Evolutionary conservation across 129 eudicot species (phyloP).

Genomic region (Artemisia argyi): DNA sequence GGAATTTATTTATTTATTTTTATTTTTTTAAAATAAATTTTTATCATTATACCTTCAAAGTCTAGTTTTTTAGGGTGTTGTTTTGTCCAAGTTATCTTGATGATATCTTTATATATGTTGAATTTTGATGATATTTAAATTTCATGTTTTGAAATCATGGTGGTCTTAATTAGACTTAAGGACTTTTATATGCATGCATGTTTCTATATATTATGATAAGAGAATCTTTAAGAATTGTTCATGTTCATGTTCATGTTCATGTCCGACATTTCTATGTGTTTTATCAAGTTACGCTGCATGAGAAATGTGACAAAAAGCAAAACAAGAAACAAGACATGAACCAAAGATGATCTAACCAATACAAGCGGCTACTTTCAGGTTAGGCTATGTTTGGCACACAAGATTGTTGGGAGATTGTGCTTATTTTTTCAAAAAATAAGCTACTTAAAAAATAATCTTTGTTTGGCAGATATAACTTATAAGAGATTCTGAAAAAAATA

Average conservation of each 20-base stretch:
- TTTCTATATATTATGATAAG: neutral
- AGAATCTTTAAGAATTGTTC: neutral
- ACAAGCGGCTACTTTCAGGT: neutral
- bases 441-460: no score
- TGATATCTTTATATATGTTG: neutral
- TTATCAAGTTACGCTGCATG: neutral
- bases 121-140: neutral
- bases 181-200: neutral
- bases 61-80: neutral
- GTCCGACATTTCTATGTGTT: neutral
- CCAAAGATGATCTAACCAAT: neutral
- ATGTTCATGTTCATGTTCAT: neutral
- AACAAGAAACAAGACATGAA: constrained; percentile 12
- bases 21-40: no score
- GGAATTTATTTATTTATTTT: no score
- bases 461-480: no score
- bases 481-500: no score
- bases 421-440: no score
- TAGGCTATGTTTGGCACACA: no score
- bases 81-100: neutral
- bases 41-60: neutral
- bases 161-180: neutral
- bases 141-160: neutral
- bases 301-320: neutral
- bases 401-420: no score